phyloP scores from a whole-genome alignment of 805 yeast species.

The Wickerhamiella lipophila region DNA sequence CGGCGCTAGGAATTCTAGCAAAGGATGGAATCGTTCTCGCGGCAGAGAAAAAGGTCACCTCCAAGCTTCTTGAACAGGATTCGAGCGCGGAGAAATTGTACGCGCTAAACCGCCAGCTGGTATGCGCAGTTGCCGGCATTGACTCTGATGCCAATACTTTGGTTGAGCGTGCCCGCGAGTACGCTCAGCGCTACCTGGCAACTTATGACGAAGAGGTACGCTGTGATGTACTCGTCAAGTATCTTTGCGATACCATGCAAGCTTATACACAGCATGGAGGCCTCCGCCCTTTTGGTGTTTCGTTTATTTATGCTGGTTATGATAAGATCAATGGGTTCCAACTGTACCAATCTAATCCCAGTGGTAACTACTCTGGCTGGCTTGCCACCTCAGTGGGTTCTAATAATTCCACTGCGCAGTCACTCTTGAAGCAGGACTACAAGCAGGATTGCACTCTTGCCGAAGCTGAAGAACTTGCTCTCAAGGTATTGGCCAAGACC shows the following conservation, averaged over 20 bases:
- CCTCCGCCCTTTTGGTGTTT: constrained; percentile 94
- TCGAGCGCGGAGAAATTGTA: constrained; percentile 88
- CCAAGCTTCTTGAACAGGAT: constrained; percentile 86
- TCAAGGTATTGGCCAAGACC: constrained; percentile 85
- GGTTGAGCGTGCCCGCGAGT: constrained; percentile 71
- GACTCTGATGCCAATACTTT: constrained; percentile 92
- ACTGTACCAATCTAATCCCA: constrained; percentile 87
- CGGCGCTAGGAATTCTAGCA: constrained; percentile 66
- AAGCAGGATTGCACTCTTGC: constrained; percentile 55
- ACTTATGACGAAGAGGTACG: constrained; percentile 87
- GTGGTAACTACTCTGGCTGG: constrained; percentile 98
- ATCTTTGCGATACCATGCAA: constrained; percentile 86
- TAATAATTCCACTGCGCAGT: constrained; percentile 91
- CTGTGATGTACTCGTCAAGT: constrained; percentile 78
- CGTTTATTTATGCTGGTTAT: constrained; percentile 89
- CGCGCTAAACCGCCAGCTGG: constrained; percentile 51
- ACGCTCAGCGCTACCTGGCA: constrained; percentile 74
- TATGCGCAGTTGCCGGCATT: constrained; percentile 96
- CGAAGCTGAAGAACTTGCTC: constrained; percentile 76
- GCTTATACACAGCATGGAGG: constrained; percentile 99
- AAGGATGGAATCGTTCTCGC: constrained; percentile 86
- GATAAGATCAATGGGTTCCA: constrained; percentile 86
- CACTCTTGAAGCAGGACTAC: constrained; percentile 87
- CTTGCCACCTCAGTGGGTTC: constrained; percentile 96
- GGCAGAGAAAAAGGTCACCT: constrained; percentile 91